Evolutionary conservation across 495 filamentous ascomycete species (phyloP).

Genomic region (Aspergillus carlsbadensis): DNA sequence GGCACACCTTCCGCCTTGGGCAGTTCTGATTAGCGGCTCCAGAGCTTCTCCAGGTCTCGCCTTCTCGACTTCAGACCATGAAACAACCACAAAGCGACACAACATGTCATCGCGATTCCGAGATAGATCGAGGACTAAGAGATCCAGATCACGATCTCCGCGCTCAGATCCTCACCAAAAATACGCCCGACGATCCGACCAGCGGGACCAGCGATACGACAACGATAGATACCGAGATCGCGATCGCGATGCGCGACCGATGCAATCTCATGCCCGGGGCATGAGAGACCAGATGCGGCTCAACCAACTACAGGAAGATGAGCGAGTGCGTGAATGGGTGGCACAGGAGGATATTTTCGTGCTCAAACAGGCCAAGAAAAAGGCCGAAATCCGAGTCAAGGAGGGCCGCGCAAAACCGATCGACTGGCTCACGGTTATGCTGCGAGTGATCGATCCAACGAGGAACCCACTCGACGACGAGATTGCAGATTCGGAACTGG

Average conservation of each 20-base stretch:
- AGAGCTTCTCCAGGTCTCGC: constrained; percentile 11
- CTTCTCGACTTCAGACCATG: not conserved
- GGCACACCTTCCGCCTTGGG: constrained; percentile 26
- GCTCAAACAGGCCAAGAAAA: constrained; percentile 95
- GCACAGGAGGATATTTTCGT: constrained; percentile 96
- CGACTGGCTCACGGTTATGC: constrained; percentile 90
- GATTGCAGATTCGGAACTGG: constrained; percentile 70
- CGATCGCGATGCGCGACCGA: constrained; percentile 20
- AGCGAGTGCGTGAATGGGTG: constrained; percentile 81
- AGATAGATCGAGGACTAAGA: constrained; percentile 32
- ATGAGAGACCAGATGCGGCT: constrained; percentile 53
- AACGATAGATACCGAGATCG: constrained; percentile 26
- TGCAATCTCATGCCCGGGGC: constrained; percentile 31
- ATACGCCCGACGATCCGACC: constrained; percentile 33
- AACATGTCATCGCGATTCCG: constrained; percentile 36
- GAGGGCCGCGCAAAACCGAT: constrained; percentile 90
- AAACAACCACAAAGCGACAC: not conserved
- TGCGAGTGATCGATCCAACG: constrained; percentile 84
- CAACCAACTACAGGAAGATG: constrained; percentile 66
- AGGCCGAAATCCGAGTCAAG: constrained; percentile 93
- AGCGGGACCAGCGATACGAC: constrained; percentile 28
- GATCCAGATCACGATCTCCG: constrained; percentile 46
- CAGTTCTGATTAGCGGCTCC: not conserved
- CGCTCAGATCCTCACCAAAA: constrained; percentile 42
- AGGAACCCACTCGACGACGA: constrained; percentile 79